Base-by-base conservation (phyloP, 495 filamentous ascomycete species). In the Podospora tetraspora region DNA sequence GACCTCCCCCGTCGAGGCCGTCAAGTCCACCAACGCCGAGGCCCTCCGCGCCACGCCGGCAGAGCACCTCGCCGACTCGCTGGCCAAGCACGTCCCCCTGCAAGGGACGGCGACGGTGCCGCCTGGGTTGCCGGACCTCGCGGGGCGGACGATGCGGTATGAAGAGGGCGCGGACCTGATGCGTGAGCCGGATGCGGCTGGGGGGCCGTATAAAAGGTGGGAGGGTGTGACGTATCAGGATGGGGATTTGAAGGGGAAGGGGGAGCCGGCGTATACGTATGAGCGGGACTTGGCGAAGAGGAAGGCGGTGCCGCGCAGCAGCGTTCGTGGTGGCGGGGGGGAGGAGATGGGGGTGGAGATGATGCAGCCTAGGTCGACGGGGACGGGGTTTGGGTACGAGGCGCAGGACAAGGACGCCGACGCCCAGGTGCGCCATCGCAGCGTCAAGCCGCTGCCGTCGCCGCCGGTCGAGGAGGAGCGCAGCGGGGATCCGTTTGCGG, bases 81-180 rank as follows among this genome's bases (percentile, higher is more conserved):
- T 98, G 8, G 76, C 85, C 57, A 86, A 84, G 66, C 92, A 97
- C 72, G 86, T 92, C 3, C 95, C 95, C 0, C 79, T 99, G 0
- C 92, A 97, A 75, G 95, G 95, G 0, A 88, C 87, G 0, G 93
- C 95, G 0, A 81, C 82, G 23, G 84, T 92, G 25, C 90, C 95
- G 0, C 90, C 92, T 0, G 93, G 94, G 3, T 76, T 82, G 67
- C 79, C 74, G 1, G 92, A 93, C 66, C 72, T 82, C 6, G 84
- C 85, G 27, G 94, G 94, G 0, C 83, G 87, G 34, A 80, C 83
- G 0, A 91, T 96, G 79, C 67, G 88, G 0, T 99, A 99, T 72
- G 82, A 93, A 71, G 95, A 99, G 74, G 95, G 94, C 3, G 82
- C 88, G 0, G 91, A 97, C 68, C 80, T 97, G 79, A 92, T 91